Evolutionary conservation across 139 green algal genomes (phyloP).

Genomic region (Chlamydomonas sp.): DNA sequence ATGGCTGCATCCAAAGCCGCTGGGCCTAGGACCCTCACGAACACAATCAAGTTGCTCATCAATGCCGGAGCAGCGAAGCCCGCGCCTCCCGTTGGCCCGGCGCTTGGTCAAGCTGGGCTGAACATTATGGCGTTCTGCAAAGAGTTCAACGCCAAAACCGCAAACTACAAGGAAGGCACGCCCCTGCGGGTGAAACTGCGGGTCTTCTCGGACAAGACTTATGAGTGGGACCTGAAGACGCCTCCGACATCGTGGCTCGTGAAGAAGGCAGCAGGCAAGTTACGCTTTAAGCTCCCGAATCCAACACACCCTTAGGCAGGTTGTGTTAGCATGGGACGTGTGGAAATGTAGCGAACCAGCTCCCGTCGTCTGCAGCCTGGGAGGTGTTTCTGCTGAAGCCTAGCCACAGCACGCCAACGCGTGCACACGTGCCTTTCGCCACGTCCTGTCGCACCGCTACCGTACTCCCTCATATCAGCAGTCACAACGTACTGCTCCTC

Average conservation of each 20-base stretch:
- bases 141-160: constrained; percentile 98
- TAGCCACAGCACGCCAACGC: no score
- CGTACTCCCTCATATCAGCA: no score
- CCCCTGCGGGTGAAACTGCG: constrained; percentile 56
- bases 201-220: constrained; percentile 90
- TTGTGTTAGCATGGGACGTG: not conserved
- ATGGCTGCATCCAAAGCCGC: constrained; percentile 45
- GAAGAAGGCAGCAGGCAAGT: constrained; percentile 74
- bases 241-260: constrained; percentile 91
- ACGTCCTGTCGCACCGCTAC: no score
- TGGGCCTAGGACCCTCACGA: constrained; percentile 60
- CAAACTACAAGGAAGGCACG: constrained; percentile 77
- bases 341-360: not conserved
- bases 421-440: no score
- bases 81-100: constrained; percentile 89
- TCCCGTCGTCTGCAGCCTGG: not conserved
- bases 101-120: constrained; percentile 94
- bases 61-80: constrained; percentile 95
- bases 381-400: not conserved
- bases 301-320: not conserved
- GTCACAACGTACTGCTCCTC: no score
- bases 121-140: constrained; percentile 99
- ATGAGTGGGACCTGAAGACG: constrained; percentile 86
- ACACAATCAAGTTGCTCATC: constrained; percentile 91
- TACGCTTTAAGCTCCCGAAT: constrained; percentile 10